Base-by-base conservation (phyloP, 1,284 basidiomycete genomes). In the Taiwanofungus camphoratus region DNA sequence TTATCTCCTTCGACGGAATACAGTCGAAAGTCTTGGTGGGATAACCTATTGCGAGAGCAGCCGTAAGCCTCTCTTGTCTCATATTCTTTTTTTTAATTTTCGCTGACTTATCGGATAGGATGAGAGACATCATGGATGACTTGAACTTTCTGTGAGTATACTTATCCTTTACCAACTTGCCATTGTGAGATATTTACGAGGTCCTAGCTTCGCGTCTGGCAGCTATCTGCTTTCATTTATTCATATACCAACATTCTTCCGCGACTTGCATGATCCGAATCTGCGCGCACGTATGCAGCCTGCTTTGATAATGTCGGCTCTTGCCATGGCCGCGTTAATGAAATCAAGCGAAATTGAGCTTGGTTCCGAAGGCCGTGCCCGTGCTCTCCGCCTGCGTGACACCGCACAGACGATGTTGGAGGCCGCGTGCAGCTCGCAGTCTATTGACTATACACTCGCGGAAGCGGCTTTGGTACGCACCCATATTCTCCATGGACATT, bases 301-400 rank as follows among this genome's bases (percentile, higher is more conserved):
- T 4, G 69, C 81, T 2, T 73, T 89, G 41, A 70, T 88, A 33
- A 70, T 79, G 36, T 71, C 83, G 2, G 74, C 74, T 11, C 70
- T 87, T 27, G 85, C 84, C 1, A 73, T 87, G 55, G 77, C 84
- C 0, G 79, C 71, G 8, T 70, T 87, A n/a, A 79, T 82, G 71
- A 79, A 79, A 50, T 86, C 85, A 2, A 86, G 82, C 55, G 75
- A 80, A 50, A 58, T 78, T 39, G 83, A 79, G 52, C 62, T 68
- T 16, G 76, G 81, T 11, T 56, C 61, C 1, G 51, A 55, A 4
- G 78, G 79, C 11, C 68, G 81, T 45, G 60, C 64, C 16, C 65
- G 71, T 34, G 79, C 84, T 0, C 54, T 79, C 31, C 64, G 67
- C 55, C 62, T 83, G 27, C 72, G 76, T 5, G 67, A 76, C 38